Evolutionary conservation across 2,329 filamentous ascomycete species (phyloP).

Genomic region (Arthrobotrys pseudoclavata): DNA sequence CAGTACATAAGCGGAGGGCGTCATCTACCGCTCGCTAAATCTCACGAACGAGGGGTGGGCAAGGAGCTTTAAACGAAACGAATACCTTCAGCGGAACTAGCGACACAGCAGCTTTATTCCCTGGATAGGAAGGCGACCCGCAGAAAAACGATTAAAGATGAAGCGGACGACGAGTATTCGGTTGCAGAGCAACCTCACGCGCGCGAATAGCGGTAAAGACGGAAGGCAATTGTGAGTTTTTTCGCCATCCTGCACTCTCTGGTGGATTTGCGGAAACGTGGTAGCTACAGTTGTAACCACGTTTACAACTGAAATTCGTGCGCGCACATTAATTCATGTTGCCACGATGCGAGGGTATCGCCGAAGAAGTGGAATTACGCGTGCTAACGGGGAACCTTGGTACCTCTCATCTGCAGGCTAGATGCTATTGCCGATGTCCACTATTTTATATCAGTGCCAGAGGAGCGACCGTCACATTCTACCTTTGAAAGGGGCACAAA

Average conservation of each 20-base stretch:
- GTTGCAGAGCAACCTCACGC: slow-evolving; percentile 57
- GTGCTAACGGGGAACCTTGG: background rate
- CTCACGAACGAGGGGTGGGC: slow-evolving; percentile 33
- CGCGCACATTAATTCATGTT: background rate
- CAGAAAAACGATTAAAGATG: slow-evolving; percentile 22
- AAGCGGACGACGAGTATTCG: slow-evolving; percentile 42
- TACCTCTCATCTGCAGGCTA: slow-evolving; percentile 21
- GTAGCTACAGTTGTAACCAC: slow-evolving; percentile 12
- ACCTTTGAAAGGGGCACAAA: slow-evolving; percentile 56
- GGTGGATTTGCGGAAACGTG: background rate
- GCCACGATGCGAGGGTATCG: background rate
- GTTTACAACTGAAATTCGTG: slow-evolving; percentile 6
- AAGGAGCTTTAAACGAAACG: slow-evolving; percentile 32
- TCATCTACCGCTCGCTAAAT: slow-evolving; percentile 58
- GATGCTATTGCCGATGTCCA: slow-evolving; percentile 57
- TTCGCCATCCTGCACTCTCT: background rate
- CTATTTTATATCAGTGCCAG: slow-evolving; percentile 57
- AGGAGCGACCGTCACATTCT: slow-evolving; percentile 52
- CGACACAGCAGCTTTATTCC: slow-evolving; percentile 13
- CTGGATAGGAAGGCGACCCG: slow-evolving; percentile 11
- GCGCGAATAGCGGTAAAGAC: slow-evolving; percentile 58
- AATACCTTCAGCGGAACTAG: slow-evolving; percentile 17
- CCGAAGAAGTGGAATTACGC: background rate
- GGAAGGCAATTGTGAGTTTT: slow-evolving; percentile 54
- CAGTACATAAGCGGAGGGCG: slow-evolving; percentile 13